Evolutionary conservation across 202 grass and related monocot species (phyloP), one percentile per base, ranked within the genome.

Genomic region (Hordeum pubiflorum): DNA sequence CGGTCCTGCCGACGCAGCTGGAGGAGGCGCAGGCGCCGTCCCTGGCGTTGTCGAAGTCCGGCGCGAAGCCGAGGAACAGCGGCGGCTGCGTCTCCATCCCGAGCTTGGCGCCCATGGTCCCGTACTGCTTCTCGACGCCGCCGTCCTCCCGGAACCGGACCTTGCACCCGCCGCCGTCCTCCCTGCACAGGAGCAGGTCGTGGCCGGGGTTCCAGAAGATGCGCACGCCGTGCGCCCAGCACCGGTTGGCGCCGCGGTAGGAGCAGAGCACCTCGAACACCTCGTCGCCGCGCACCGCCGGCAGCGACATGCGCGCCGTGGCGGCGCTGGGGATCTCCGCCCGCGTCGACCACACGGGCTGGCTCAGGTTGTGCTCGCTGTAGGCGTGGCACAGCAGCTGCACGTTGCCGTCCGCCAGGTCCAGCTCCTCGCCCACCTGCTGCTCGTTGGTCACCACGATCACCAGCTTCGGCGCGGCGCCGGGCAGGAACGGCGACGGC

Each of bases 101-200:
- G 10, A 6, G 63, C n/a, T 3, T 74, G 70, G 3, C 31, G 23
- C 24, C 36, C 24, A 27, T 10, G 26, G 70, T 14, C 31, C 65
- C 82, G 82, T 89, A 89, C 83, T 82, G 79, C 79, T 89, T 89
- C 83, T 89, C 87, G 32, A 89, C 87, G 79, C 87, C 87, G 50
- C 87, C 87, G 52, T 89, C 87, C 74, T 79, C 86, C 31, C 87
- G 79, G 79, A 89, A 89, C 79, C 60, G 54, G 39, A 89, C 67
- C 17, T 76, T 56, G 83, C 87, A 89, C 10, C 87, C 87, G 31
- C 87, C 87, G 59, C 43, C 34, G 1, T 21, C 9, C 74, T 74
- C 83, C 11, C 74, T 46, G 87, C 87, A 89, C 74, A 89, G 67
- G 79, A 89, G 52, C 83, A 82, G 59, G 87, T 89, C 87, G 83